Base-by-base conservation (phyloP, 345 rosid genomes). In the Bruguiera parviflora region DNA sequence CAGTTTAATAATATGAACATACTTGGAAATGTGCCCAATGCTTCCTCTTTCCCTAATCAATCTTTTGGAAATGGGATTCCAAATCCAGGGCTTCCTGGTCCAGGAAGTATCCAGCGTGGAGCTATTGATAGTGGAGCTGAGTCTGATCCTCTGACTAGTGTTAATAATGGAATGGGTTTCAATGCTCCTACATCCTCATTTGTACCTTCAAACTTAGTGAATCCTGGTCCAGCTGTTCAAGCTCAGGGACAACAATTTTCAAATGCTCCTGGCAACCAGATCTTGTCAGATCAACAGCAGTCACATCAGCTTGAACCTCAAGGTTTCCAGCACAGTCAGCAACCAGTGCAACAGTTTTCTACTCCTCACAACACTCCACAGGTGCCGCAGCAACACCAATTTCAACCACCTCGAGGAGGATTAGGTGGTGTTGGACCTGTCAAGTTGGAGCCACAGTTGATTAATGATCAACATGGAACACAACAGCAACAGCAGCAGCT, bases 21-120 rank as follows among this genome's bases (percentile, higher is more conserved):
- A 90, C 85, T 92, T 51, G 98, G 97, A 70, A 85, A 85, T 75
- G 83, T 86, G 37, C 86, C 92, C 65, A 92, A 89, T 78, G 88
- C 80, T 19, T 84, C 96, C 57, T 85, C 99, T 24, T 82, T 89
- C n/a, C 86, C 88, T 20, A 88, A 84, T 70, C 98, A 96, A 80
- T 84, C 99, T 29, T 87, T 85, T 81, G 98, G 87, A 63, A 92
- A 90, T 84, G 90, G 91, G 49, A 86, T 77, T 63, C 82, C 85
- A 9, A 88, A 72, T 67, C 71, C 89, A 0, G 82, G 78, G 68
- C 75, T 85, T 61, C 72, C 89, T 68, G 86, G 86, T 64, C 75
- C 83, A 0, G 86, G 84, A 43, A 82, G 78, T 66, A 81, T 73
- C 67, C 92, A 84, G 75, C 83, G 79, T 22, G 87, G 86, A 57